Base-by-base conservation (phyloP, 306 rosid genomes). In the Malus orientalis region DNA sequence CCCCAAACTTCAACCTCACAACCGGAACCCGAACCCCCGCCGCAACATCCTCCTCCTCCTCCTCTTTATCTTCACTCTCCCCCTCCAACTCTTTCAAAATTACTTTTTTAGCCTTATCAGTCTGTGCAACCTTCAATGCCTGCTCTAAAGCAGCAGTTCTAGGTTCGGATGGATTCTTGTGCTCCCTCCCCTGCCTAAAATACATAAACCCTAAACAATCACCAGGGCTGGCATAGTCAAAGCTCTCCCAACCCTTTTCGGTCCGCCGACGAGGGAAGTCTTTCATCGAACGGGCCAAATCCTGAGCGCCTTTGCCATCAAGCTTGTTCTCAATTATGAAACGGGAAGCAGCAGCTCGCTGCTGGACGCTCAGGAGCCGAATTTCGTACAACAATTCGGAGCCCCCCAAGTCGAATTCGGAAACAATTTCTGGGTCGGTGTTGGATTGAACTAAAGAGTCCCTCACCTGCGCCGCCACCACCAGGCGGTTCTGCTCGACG, bases 1-100 rank as follows among this genome's bases (percentile, higher is more conserved):
- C 98, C 4, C 98, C 98, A 7, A 80, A 78, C 85, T 81, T 83
- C 89, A 92, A 11, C 84, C 98, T 86, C 81, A 95, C 98, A 47
- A 95, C 97, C 10, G 96, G 96, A 74, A 95, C 97, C 63, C 22
- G 73, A 44, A 79, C 80, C 15, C 5, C 86, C 0, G 0, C 11
- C 15, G 18, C 73, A 4, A 5, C 30, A 4, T 0, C 85, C 1
- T 8, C 85, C 6, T 15, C 85, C 6, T 15, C 18, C 1, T 4
- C 83, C 6, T 58, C 87, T 27, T n/a, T 25, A 3, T 20, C 78
- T 0, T 4, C 84, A 10, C 3, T 38, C 12, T 14, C 22, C 33
- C 84, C 81, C 22, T 78, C 66, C 75, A 90, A 44, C 2, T 86
- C 90, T 84, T 73, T 70, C 36, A 76, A 19, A 57, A 92, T n/a